These are phyloP conservation scores for Astrothelium macrocarpum DNA, from an alignment of 495 filamentous ascomycete genomes.

Conservation along the genomic window DNA sequence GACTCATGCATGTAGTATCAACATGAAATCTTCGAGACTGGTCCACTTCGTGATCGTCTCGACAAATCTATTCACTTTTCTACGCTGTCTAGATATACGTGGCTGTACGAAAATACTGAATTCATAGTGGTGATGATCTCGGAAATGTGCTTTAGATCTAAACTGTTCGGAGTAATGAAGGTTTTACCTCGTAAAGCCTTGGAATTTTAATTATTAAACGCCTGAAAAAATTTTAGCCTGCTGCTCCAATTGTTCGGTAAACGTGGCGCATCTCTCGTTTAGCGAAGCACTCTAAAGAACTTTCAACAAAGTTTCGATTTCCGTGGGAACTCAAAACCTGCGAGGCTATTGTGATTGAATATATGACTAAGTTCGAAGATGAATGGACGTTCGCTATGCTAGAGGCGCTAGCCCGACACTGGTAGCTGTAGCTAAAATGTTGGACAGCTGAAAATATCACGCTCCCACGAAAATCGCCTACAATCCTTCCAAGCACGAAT, in stretches of 20 bases:
- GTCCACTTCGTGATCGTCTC: constrained; percentile 43
- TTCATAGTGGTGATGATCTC: constrained; percentile 47
- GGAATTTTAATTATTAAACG: constrained; percentile 29
- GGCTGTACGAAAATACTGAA: constrained; percentile 47
- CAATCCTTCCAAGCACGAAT: too few relatives aligned
- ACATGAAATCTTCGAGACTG: constrained; percentile 44
- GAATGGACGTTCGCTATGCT: constrained; percentile 33
- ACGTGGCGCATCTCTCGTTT: not conserved
- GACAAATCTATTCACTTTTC: constrained; percentile 43
- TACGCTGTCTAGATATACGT: constrained; percentile 39
- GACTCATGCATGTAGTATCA: constrained; percentile 39
- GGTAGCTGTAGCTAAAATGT: too few relatives aligned
- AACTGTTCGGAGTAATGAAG: not conserved
- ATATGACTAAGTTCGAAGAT: constrained; percentile 36
- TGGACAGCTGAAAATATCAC: too few relatives aligned
- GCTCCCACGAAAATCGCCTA: too few relatives aligned
- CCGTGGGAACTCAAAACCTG: constrained; percentile 41
- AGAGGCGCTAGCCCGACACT: constrained; percentile 30
- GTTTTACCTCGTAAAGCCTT: not conserved
- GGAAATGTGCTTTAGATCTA: constrained; percentile 38
- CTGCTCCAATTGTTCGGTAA: constrained; percentile 34
- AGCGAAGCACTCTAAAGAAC: not conserved
- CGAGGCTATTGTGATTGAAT: constrained; percentile 43
- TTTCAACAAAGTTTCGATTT: constrained; percentile 41
- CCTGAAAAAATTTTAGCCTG: constrained; percentile 39